These are phyloP conservation scores for Globisporangium mamillatum DNA, from an alignment of 352 stramenopile species.

Conservation along the genomic window DNA sequence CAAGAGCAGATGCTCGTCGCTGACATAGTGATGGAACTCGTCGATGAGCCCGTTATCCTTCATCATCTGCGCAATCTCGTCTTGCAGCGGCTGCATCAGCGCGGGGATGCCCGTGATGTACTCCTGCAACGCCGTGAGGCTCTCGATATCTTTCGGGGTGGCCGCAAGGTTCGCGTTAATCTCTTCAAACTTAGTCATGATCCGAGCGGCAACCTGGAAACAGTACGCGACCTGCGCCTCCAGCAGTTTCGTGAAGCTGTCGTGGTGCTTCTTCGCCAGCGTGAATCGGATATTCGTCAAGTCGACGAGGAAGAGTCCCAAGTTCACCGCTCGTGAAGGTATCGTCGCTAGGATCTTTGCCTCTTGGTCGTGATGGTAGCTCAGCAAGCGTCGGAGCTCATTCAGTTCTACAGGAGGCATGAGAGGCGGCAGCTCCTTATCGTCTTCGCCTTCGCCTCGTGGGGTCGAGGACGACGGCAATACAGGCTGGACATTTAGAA, in stretches of 20 bases:
- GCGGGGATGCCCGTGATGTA: conserved; percentile 78
- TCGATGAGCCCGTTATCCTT: conserved; percentile 79
- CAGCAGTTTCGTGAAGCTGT: conserved; percentile 70
- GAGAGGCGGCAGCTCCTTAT: conserved; percentile 43
- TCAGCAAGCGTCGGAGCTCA: conserved; percentile 62
- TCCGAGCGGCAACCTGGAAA: conserved; percentile 58
- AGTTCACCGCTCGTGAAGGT: conserved; percentile 58
- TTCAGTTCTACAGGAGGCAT: conserved; percentile 69
- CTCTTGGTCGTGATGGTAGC: conserved; percentile 67
- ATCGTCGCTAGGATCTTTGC: conserved; percentile 64
- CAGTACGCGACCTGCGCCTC: conserved; percentile 67
- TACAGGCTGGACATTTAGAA: conserved; percentile 47
- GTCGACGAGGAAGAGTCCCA: conserved; percentile 79
- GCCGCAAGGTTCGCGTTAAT: conserved; percentile 82
- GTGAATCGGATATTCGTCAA: conserved; percentile 75
- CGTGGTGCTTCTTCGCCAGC: conserved; percentile 73
- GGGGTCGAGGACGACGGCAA: conserved; percentile 20
- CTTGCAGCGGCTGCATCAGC: conserved; percentile 68
- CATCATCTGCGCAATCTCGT: conserved; percentile 82
- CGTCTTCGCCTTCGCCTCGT: conserved; percentile 28
- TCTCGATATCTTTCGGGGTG: conserved; percentile 90
- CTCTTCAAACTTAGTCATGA: conserved; percentile 82
- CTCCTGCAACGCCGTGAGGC: conserved; percentile 84
- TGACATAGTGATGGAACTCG: conserved; percentile 79
- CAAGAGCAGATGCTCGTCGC: conserved; percentile 81